Evolutionary conservation across 1,139 yeast species (phyloP).

Genomic region (Hanseniaspora gamundiae): DNA sequence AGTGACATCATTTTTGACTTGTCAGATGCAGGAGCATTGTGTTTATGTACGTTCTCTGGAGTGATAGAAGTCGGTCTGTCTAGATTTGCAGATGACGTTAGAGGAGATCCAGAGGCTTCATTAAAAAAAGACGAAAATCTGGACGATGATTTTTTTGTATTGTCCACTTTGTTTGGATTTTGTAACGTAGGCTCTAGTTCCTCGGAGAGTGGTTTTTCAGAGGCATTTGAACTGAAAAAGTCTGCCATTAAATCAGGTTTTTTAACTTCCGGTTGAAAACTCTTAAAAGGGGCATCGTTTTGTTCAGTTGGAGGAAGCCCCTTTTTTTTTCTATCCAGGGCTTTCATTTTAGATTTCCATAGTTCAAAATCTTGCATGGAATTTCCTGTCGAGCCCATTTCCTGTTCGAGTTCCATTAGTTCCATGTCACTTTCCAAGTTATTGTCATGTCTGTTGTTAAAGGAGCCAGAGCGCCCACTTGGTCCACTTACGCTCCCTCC

Average conservation of each 20-base stretch:
- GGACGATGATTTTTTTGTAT: conserved; percentile 14
- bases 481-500: background rate
- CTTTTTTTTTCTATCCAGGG: conserved; percentile 40
- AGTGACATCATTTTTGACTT: conserved; percentile 39
- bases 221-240: conserved; percentile 18
- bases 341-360: conserved; percentile 54
- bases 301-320: conserved; percentile 16
- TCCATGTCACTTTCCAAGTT: conserved; percentile 25
- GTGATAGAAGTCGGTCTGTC: conserved; percentile 1
- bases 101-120: conserved; percentile 9
- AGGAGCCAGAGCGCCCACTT: conserved; percentile 26
- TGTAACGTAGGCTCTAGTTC: conserved; percentile 8
- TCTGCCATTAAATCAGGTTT: conserved; percentile 18
- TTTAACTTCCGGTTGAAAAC: conserved; percentile 11
- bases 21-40: conserved; percentile 15
- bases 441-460: conserved; percentile 35
- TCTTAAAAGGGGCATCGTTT: background rate
- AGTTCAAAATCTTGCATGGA: conserved; percentile 61
- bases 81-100: conserved; percentile 1
- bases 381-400: conserved; percentile 30
- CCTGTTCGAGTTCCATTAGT: conserved; percentile 21
- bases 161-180: background rate
- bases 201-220: conserved; percentile 8
- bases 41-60: conserved; percentile 7
- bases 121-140: conserved; percentile 24